A percentile compares a stretch with the other conserved stretches of the same genome.
These are phyloP conservation scores for Protomyces inundatus DNA, from an alignment of 1,139 yeast genomes.

Conservation along the genomic window DNA sequence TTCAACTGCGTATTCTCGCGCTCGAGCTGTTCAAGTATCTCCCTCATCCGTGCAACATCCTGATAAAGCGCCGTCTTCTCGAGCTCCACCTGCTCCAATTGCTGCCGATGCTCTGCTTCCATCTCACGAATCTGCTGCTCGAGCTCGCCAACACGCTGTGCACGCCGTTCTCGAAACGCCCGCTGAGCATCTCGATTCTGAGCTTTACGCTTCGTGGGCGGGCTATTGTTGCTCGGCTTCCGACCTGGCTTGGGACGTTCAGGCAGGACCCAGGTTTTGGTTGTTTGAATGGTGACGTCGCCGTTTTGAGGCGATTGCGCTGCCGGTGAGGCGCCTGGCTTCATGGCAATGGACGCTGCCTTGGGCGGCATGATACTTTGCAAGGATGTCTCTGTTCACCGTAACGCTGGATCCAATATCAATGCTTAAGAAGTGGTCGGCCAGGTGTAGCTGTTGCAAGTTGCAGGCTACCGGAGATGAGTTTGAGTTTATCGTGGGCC, in stretches of 20 bases:
- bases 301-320: constrained; percentile 9
- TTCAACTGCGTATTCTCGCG: constrained; percentile 31
- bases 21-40: constrained; percentile 33
- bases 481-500: too few species aligned
- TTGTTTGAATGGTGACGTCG: constrained; percentile 13
- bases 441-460: too few species aligned
- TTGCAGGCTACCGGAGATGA: too few species aligned
- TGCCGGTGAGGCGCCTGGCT: constrained; percentile 11
- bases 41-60: constrained; percentile 39
- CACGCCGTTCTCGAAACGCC: constrained; percentile 80
- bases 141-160: constrained; percentile 52
- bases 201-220: constrained; percentile 70
- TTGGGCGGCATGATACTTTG: constrained; percentile 4
- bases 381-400: too few species aligned
- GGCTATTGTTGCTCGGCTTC: constrained; percentile 34
- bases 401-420: too few species aligned
- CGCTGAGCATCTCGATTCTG: constrained; percentile 94
- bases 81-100: constrained; percentile 24
- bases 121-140: constrained; percentile 56
- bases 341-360: constrained; percentile 14
- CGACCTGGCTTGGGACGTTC: constrained; percentile 27
- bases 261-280: constrained; percentile 28
- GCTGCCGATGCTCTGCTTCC: constrained; percentile 23
- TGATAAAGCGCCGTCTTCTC: constrained; percentile 39
- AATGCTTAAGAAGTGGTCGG: too few species aligned